Evolutionary conservation across 177 flowering plant genomes (phyloP).

Genomic region (Tripterygium wilfordii): DNA sequence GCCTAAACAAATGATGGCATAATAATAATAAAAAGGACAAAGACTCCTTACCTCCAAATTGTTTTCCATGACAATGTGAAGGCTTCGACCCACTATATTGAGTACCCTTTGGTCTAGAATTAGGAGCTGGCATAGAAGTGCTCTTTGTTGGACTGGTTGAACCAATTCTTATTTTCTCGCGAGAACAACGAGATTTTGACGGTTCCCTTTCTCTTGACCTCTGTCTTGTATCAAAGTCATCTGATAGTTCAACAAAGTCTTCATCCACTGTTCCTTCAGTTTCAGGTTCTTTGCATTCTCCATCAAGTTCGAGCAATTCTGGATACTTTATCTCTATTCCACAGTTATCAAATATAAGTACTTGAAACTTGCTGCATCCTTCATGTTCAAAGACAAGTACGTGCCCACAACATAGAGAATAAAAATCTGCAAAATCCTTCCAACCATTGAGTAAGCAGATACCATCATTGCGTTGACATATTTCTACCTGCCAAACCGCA

Average conservation of each 20-base stretch:
- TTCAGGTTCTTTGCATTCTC: neutral
- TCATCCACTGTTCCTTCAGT: neutral
- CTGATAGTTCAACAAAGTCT: neutral
- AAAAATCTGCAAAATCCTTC: neutral
- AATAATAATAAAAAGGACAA: no score
- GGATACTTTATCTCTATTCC: conserved; percentile 1
- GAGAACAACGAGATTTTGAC: neutral
- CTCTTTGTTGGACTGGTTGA: neutral
- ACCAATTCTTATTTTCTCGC: neutral
- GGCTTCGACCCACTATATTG: neutral
- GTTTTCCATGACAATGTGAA: neutral
- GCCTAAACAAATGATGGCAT: no score
- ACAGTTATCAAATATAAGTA: neutral
- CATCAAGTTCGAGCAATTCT: neutral
- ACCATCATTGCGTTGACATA: neutral
- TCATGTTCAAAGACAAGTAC: neutral
- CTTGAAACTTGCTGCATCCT: neutral
- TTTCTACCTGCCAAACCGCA: neutral
- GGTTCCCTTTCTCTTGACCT: neutral
- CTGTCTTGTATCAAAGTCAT: neutral
- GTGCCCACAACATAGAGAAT: neutral
- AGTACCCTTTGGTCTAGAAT: neutral
- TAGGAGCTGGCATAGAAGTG: neutral
- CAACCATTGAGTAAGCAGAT: neutral
- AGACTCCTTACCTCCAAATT: no score